A percentile compares a stretch with the other conserved stretches of the same genome.
These are phyloP conservation scores for baker's yeast (Saccharomyces cerevisiae) DNA, from an alignment of 805 yeast genomes.

Conservation along the genomic window DNA sequence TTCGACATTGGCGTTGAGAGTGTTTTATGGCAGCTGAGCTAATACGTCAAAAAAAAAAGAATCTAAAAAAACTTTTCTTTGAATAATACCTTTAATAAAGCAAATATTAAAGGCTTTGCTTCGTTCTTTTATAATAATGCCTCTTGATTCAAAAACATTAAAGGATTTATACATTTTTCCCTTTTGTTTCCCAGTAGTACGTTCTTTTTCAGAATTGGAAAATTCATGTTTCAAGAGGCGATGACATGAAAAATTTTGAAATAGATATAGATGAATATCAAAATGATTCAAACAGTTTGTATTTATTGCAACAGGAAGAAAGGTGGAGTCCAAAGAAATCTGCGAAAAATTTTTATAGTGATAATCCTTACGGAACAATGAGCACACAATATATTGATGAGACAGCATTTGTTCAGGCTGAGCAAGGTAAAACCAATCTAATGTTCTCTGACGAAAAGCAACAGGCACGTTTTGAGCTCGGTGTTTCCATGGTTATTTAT, in stretches of 20 bases:
- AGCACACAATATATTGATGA: conserved; percentile 23
- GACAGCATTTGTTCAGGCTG: conserved; percentile 49
- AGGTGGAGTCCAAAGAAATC: not conserved
- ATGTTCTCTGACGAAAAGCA: conserved; percentile 50
- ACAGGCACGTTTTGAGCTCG: conserved; percentile 84
- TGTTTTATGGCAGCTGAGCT: not conserved
- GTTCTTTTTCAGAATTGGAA: not conserved
- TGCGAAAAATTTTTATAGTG: not conserved
- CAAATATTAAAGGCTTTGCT: not conserved
- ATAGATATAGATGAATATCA: not conserved
- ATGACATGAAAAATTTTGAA: not conserved
- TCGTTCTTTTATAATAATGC: too few species aligned
- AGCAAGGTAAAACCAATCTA: conserved; percentile 33
- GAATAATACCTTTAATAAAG: not conserved
- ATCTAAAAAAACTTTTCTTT: not conserved
- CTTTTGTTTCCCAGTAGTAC: not conserved
- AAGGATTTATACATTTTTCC: not conserved
- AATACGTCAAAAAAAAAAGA: not conserved
- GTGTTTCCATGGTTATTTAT: conserved; percentile 84
- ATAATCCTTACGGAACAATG: conserved; percentile 2
- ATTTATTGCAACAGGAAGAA: not conserved
- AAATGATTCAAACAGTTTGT: not conserved
- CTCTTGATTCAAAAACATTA: not conserved
- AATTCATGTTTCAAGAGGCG: not conserved
- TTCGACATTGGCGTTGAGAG: not conserved